phyloP scores from a whole-genome alignment of 371 early-diverging fungal species.

The Mucor plumbeus region DNA sequence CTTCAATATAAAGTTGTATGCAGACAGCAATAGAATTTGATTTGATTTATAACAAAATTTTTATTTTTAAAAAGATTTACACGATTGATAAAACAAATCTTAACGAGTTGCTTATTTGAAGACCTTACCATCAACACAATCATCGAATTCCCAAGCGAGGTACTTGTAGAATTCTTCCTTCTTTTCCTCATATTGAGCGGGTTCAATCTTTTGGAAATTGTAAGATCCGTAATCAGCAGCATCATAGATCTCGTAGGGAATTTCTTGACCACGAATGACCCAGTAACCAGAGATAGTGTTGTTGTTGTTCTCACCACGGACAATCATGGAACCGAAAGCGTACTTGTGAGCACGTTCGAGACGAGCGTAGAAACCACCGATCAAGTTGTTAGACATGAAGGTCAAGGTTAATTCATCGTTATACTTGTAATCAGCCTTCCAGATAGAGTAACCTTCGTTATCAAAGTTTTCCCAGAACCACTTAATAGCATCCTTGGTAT shows the following conservation, averaged over 20 bases:
- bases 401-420: slow-evolving; percentile 83
- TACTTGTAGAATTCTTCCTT: slow-evolving; percentile 57
- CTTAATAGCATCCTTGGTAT: slow-evolving; percentile 86
- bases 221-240: slow-evolving; percentile 91
- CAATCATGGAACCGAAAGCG: slow-evolving; percentile 90
- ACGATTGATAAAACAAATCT: too few species aligned
- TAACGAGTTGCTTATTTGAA: slow-evolving; percentile 68
- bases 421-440: slow-evolving; percentile 93
- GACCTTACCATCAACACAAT: slow-evolving; percentile 58
- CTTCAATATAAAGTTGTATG: too few species aligned
- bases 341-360: slow-evolving; percentile 94
- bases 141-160: slow-evolving; percentile 57
- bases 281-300: slow-evolving; percentile 94
- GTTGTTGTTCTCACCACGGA: slow-evolving; percentile 87
- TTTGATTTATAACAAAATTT: slow-evolving; percentile 90
- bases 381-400: slow-evolving; percentile 92
- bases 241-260: slow-evolving; percentile 86
- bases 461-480: slow-evolving; percentile 96
- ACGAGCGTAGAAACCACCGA: slow-evolving; percentile 94
- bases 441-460: slow-evolving; percentile 86
- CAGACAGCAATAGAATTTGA: slow-evolving; percentile 82
- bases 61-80: slow-evolving; percentile 38
- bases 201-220: slow-evolving; percentile 84
- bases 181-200: slow-evolving; percentile 59
- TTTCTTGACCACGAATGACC: slow-evolving; percentile 88